Base-by-base conservation (phyloP, 345 rosid species). In the Arabis alpina region DNA sequence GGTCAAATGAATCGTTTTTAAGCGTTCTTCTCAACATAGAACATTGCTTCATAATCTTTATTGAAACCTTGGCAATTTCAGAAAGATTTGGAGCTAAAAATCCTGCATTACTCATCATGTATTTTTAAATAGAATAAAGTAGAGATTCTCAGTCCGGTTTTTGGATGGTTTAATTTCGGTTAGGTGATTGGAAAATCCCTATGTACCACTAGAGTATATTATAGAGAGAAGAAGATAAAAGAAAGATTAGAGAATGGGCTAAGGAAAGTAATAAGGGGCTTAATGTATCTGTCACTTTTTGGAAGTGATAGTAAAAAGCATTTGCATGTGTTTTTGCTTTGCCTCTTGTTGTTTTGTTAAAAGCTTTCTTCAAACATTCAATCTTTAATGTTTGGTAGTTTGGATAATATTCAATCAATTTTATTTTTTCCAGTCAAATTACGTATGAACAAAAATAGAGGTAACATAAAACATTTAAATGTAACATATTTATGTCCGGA, bases 311-410 rank as follows among this genome's bases (percentile, higher is more conserved):
- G 50, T 61, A 42, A 44, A 71, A 61, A 23, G 69, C 36, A 62
- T 71, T 23, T 44, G 62, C 62, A 61, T 71, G 30, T 52, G 75
- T 44, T 61, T 13, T 70, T 59, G 62, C 68, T 71, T 71, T 71
- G 68, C 54, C 61, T 52, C 61, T 40, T 58, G 48, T 58, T 24
- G 8, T 19, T 10, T 66, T 52, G 13, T 45, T 3, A 23, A 43
- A 61, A 56, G 23, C 23, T 63, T 44, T 44, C 70, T 44, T 54
- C 40, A 54, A 2, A 62, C 40, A 54, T 32, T 43, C 47, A n/a
- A n/a, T 62, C 69, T 55, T 36, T 24, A 14, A 71, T 45, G 57
- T 63, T 63, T 54, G 50, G 50, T 71, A 36, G 19, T 62, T 58
- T 19, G 40, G 34, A 13, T 13, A 24, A 12, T 12, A 25, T 1